Evolutionary conservation across 164 flowering plant genomes (phyloP).

Genomic region (Santalum album): DNA sequence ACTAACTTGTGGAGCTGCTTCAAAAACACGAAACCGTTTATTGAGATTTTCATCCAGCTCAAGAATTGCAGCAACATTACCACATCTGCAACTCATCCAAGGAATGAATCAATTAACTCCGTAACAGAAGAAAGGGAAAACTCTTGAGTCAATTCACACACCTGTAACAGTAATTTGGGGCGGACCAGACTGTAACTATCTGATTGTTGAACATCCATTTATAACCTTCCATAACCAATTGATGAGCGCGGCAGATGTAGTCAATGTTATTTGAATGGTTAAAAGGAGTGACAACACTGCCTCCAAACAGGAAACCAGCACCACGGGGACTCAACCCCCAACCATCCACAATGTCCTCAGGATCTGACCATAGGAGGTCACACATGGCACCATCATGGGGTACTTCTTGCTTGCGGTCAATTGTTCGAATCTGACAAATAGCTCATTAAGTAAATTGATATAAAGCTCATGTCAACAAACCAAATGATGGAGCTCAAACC

Average conservation of each 20-base stretch:
- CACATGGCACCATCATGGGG: slow-evolving; percentile 99
- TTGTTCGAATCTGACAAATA: slow-evolving; percentile 70
- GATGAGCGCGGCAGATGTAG: slow-evolving; percentile 96
- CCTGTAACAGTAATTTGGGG: slow-evolving; percentile 99
- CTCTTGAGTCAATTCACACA: slow-evolving; percentile 8
- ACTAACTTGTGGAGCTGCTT: slow-evolving; percentile 96
- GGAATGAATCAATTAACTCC: slow-evolving; percentile 1
- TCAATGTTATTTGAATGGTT: slow-evolving; percentile 87
- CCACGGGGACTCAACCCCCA: slow-evolving; percentile 99
- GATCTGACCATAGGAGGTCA: slow-evolving; percentile 99
- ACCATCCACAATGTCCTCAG: slow-evolving; percentile 95
- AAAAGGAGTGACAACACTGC: slow-evolving; percentile 77
- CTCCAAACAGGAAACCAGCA: slow-evolving; percentile 95
- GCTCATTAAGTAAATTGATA: slow-evolving; percentile 10
- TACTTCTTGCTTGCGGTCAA: slow-evolving; percentile 96
- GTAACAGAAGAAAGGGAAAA: neutral
- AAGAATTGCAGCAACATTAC: slow-evolving; percentile 98
- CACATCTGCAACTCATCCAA: slow-evolving; percentile 64
- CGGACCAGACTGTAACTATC: slow-evolving; percentile 99
- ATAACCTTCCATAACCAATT: slow-evolving; percentile 98
- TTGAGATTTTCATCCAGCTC: slow-evolving; percentile 93
- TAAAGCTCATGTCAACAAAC: neutral
- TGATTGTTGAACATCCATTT: slow-evolving; percentile 98
- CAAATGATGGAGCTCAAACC: slow-evolving; percentile 30
- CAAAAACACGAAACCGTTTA: slow-evolving; percentile 86